Evolutionary conservation across 441 rosid genomes (phyloP).

Genomic region (Hura crepitans): DNA sequence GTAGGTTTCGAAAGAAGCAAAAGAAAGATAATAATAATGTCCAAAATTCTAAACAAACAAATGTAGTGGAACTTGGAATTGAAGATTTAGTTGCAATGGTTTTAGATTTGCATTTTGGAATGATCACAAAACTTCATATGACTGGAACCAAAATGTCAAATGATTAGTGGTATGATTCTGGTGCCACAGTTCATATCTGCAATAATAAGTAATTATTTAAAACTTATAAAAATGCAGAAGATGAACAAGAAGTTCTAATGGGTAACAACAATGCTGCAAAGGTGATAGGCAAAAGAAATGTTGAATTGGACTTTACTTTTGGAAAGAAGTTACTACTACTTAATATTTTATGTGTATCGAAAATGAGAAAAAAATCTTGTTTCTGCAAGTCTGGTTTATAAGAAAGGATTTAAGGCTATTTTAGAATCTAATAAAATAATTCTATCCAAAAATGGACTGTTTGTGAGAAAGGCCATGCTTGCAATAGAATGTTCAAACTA

Average conservation of each 20-base stretch:
- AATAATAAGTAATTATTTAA: background rate
- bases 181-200: background rate
- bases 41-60: background rate
- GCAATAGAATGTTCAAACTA: no score
- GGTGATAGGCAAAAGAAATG: background rate
- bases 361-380: background rate
- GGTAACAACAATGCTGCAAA: background rate
- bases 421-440: no score
- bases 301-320: conserved; percentile 5
- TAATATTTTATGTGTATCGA: background rate
- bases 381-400: no score
- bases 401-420: no score
- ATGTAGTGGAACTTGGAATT: background rate
- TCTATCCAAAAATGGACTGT: no score
- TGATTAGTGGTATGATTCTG: no score
- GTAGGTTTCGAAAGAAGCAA: background rate
- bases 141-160: background rate
- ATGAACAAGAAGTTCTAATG: conserved; percentile 1
- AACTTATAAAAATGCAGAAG: background rate
- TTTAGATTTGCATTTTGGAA: background rate
- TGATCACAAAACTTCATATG: background rate
- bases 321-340: conserved; percentile 4
- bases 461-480: no score
- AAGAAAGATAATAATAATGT: background rate
- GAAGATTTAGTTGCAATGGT: background rate